Conservation (phyloP, 306 rosid species). For the Fagus sylvatica region DNA sequence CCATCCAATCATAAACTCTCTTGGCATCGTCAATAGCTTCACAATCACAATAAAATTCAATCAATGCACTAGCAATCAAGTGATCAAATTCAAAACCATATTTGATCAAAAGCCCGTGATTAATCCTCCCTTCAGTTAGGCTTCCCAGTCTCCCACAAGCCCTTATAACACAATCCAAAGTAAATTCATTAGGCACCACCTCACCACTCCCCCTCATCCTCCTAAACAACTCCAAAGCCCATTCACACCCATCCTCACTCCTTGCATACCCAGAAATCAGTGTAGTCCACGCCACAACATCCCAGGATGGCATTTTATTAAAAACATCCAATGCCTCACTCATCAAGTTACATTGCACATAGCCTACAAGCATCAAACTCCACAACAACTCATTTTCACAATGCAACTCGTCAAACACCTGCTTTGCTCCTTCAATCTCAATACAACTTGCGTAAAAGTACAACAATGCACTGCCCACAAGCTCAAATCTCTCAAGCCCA, state of each 20-base stretch:
- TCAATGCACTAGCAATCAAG: too few relatives aligned
- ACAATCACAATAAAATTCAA: too few relatives aligned
- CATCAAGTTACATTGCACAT: conserved; percentile 64
- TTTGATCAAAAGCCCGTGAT: too few relatives aligned
- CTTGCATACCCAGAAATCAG: conserved; percentile 80
- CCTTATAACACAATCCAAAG: conserved; percentile 67
- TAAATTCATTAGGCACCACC: conserved; percentile 75
- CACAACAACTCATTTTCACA: conserved; percentile 58
- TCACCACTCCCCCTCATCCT: too few relatives aligned
- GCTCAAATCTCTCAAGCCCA: conserved; percentile 46
- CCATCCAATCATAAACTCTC: too few relatives aligned
- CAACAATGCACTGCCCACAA: conserved; percentile 67
- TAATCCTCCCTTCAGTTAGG: too few relatives aligned
- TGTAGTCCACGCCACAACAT: conserved; percentile 75
- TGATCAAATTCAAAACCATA: too few relatives aligned
- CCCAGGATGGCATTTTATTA: conserved; percentile 52
- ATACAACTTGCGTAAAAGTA: conserved; percentile 42
- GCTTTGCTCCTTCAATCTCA: conserved; percentile 55
- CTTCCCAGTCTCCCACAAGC: conserved; percentile 56
- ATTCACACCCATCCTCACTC: too few relatives aligned
- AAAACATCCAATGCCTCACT: conserved; percentile 51
- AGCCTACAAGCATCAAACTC: conserved; percentile 75
- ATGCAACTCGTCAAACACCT: conserved; percentile 64
- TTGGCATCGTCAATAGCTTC: too few relatives aligned
- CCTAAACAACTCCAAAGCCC: too few relatives aligned